Evolutionary conservation across 352 stramenopile species (phyloP), one percentile per base, ranked within the genome.

Genomic region (Phytopythium delawarense): DNA sequence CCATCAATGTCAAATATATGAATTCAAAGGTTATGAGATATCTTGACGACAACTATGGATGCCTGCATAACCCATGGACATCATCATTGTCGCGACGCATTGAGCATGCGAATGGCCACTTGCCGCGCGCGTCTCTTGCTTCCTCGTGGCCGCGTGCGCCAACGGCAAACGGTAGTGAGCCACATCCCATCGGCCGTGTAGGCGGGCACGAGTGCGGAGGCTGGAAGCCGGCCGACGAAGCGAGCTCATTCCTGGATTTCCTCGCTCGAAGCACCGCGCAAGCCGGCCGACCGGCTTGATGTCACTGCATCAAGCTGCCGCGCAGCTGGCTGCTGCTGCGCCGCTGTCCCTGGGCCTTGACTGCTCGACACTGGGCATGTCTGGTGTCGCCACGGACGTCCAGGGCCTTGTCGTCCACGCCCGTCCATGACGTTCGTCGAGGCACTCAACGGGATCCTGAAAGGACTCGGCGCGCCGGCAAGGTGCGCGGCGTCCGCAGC

Each of bases 331-430:
- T 8, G 50, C 30, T 28, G 28, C 50, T 28, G 50, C 21, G 5
- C 54, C 54, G 54, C 75, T 85, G 25, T 84, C 76, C 59, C 61
- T 94, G 21, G 84, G 82, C 1, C 56, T 96, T 12, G 87, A 96
- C 64, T 91, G 87, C 70, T 94, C 83, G 52, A 94, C 87, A 56
- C 87, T 94, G 74, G 92, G 81, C 71, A 89, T 94, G 67, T 88
- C 76, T 8, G 79, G 84, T 1, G 76, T 94, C 13, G 70, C 94
- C 32, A 68, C 85, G 25, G 66, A 87, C 37, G 54, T 35, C 13
- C 25, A 50, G 7, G 72, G 76, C 1, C 50, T 65, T 0, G 70
- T 92, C 30, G 69, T 89, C 16, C 63, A 75, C 54, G 79, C 62
- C 85, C 85, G 18, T 88, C 84, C 35, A 71, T 88, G 40, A 87